Evolutionary conservation across 139 green algal species (phyloP), one percentile per base, ranked within the genome.

Genomic region (Chlamydomonas applanata): DNA sequence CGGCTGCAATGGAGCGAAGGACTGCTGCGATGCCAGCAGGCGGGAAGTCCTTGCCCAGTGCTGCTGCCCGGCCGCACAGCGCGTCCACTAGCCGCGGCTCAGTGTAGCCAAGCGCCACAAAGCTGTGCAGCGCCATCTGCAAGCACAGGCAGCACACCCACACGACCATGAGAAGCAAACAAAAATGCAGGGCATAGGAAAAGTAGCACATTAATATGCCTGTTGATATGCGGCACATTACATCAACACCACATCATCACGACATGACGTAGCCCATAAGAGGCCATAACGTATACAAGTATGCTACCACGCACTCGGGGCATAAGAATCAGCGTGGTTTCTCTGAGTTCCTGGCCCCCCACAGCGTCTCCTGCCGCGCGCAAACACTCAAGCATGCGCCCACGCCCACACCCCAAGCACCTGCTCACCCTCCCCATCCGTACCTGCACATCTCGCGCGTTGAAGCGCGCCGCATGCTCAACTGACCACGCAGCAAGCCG

Each of bases 51-150:
- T 24, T 44, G 19, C 64, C 30, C 11, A 70, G 56, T 44, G 52
- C 44, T 45, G 4, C 1, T 5, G 74, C 9, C 44, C 68, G 60
- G 2, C 3, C 2, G 19, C 20, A 22, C 45, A 80, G 59, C n/a
- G 20, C 29, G 5, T 34, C 59, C 56, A 80, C 1, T 0, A 80
- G 45, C 30, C 19, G 1, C 22, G 25, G 17, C 25, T 74, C 66
- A 7, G 14, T 2, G 60, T 65, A 35, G 4, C 59, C 75, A 30
- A 80, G 57, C 56, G 25, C 29, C 59, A 40, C 30, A 30, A 66
- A 66, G n/a, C 59, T 30, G 30, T 70, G 34, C 62, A 70, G 62
- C 11, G 62, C 62, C 62, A 70, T 70, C 34, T 53, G 34, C 32
- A 27, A 27, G 35, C 40, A n/a, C 57, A 25, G 25, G 24, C 19